Percentiles rank a stretch among this genome's conserved stretches.
Conservation (phyloP, 2,329 filamentous ascomycete genomes). For the Alternaria angustiovoidea region DNA sequence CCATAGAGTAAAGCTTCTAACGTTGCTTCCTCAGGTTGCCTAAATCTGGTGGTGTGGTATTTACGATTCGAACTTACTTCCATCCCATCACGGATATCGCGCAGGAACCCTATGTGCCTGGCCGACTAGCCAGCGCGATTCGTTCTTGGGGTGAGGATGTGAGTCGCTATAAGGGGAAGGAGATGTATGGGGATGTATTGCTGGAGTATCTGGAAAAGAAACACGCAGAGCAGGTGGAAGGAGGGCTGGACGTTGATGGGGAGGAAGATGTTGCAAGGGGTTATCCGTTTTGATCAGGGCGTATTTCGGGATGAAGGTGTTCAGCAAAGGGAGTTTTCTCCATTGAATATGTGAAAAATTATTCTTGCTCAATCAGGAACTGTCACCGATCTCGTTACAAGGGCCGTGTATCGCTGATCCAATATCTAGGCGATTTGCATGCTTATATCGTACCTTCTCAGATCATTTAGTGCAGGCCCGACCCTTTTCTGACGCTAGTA, state of each 20-base stretch:
- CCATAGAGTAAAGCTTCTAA: neutral
- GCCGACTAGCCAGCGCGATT: conserved; percentile 77
- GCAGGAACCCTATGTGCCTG: conserved; percentile 78
- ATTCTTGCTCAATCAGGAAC: neutral
- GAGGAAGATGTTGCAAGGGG: conserved; percentile 65
- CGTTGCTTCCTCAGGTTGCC: conserved; percentile 48
- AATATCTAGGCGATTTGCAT: neutral
- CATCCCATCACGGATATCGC: conserved; percentile 73
- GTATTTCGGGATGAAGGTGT: neutral
- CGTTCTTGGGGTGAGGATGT: conserved; percentile 85
- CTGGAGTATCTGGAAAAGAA: conserved; percentile 78
- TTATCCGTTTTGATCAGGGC: conserved; percentile 65
- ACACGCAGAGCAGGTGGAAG: conserved; percentile 75
- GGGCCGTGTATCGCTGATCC: neutral
- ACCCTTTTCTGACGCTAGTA: neutral
- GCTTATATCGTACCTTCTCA: neutral
- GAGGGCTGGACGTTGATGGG: conserved; percentile 68
- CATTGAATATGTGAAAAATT: neutral
- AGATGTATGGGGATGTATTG: conserved; percentile 75
- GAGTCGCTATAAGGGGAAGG: conserved; percentile 77
- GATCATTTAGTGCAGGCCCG: neutral
- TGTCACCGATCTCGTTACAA: neutral
- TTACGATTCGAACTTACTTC: conserved; percentile 84
- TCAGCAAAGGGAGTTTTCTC: neutral
- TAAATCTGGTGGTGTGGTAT: conserved; percentile 62